A percentile compares a stretch with the other conserved stretches of the same genome.
These are phyloP conservation scores for Paulinella micropora DNA, from an alignment of 78 protist species.

Conservation along the genomic window DNA sequence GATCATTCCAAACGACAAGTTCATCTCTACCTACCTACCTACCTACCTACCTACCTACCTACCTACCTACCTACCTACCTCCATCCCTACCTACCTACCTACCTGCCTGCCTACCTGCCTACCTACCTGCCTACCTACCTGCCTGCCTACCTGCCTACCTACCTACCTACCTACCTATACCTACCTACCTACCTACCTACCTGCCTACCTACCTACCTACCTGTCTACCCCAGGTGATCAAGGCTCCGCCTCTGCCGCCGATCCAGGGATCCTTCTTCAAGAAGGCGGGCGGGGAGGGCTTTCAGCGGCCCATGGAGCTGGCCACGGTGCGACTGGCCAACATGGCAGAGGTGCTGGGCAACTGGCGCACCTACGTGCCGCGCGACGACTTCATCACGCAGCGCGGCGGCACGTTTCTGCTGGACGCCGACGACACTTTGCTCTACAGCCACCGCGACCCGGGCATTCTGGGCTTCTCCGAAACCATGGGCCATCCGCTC, in stretches of 20 bases:
- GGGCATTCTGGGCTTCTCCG: not conserved
- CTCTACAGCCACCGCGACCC: not conserved
- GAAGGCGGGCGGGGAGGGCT: not conserved
- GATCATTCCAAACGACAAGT: too few species aligned
- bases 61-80: too few species aligned
- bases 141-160: too few species aligned
- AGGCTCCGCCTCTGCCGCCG: too few species aligned
- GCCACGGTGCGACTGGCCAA: slow-evolving; percentile 7
- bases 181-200: too few species aligned
- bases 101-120: too few species aligned
- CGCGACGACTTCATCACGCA: not conserved
- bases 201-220: too few species aligned
- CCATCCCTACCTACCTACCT: too few species aligned
- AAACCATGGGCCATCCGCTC: not conserved
- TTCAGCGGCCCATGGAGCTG: slow-evolving; percentile 6
- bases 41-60: too few species aligned
- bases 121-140: too few species aligned
- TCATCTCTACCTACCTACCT: not conserved
- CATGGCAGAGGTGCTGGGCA: slow-evolving; percentile 7
- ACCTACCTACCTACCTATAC: too few species aligned
- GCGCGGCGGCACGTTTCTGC: slow-evolving; percentile 8
- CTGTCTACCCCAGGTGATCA: not conserved
- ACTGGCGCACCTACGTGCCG: not conserved
- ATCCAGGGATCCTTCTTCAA: too few species aligned
- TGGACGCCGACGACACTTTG: not conserved